Base-by-base conservation (phyloP, 2,329 filamentous ascomycete species). In the Colletotrichum sp. region DNA sequence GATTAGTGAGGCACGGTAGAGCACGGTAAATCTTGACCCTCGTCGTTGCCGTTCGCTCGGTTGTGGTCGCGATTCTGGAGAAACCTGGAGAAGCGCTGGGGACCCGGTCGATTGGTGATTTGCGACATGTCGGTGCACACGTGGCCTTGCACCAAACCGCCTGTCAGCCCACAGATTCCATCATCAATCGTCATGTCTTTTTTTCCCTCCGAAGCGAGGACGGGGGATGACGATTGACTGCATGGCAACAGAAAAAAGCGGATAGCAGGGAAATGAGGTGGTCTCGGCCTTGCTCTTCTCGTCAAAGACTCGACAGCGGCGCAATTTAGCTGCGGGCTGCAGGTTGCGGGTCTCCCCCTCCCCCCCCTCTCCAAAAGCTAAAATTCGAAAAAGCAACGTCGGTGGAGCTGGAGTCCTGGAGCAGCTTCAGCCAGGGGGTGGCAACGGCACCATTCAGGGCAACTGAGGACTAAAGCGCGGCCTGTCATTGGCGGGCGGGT, bases 381-480 rank as follows among this genome's bases (percentile, higher is more conserved):
- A 75, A 73, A 65, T 68, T 36, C 12, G 4, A 36, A 68, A 48
- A 73, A 55, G 70, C 70, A 75, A 75, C 44, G 57, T 64, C 16
- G 59, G 70, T 57, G 64, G 39, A 52, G 44, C 44, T 52, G 44
- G n/a, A 52, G 44, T 13, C 44, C 44, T 52, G 44, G 44, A 68
- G 68, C 19, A 16, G 32, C 25, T 25, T n/a, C 19, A 36, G 57
- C 68, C 52, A 22, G 60, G 59, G 59, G 39, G 44, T 52, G 57
- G 36, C 27, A 59, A 57, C 66, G 19, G 6, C 59, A 32, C 59
- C 59, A 32, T 32, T 52, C 22, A 28, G 25, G 28, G 34, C n/a
- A 36, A 16, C 22, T 27, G 34, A 27, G 28, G 64, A 32, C 39
- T 63, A 72, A 68, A 69, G 60, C 36, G 27, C 32, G 9, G 8